These are phyloP conservation scores for Elaeis guineensis DNA, from an alignment of 176 grass and related monocot genomes.

Conservation along the genomic window DNA sequence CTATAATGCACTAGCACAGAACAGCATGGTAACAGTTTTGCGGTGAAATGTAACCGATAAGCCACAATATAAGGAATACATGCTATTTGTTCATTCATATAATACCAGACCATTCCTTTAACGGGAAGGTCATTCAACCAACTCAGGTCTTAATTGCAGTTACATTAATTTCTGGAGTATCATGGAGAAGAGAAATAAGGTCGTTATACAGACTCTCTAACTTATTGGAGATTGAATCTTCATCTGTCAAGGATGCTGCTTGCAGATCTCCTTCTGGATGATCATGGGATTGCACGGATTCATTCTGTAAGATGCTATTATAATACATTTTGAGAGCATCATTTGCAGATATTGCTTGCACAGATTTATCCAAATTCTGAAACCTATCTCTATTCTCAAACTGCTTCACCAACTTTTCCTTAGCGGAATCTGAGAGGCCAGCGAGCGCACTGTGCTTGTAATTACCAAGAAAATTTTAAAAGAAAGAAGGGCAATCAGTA, in stretches of 20 bases:
- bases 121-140: constrained; percentile 11
- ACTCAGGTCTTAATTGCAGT: constrained; percentile 16
- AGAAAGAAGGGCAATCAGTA: background rate
- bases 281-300: background rate
- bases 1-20: too few species aligned
- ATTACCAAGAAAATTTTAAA: background rate
- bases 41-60: too few species aligned
- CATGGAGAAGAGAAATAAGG: constrained; percentile 35
- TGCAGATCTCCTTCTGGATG: constrained; percentile 3
- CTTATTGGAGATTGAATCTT: constrained; percentile 28
- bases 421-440: constrained; percentile 37
- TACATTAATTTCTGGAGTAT: constrained; percentile 36
- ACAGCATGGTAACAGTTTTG: too few species aligned
- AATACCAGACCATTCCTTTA: background rate
- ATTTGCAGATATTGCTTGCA: constrained; percentile 43
- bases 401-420: constrained; percentile 41
- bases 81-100: background rate
- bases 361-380: constrained; percentile 23
- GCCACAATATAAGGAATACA: too few species aligned
- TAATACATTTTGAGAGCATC: constrained; percentile 42
- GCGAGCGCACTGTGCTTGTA: constrained; percentile 33
- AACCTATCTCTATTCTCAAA: constrained; percentile 31
- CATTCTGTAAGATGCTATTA: constrained; percentile 25
- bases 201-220: constrained; percentile 33
- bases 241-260: constrained; percentile 2